Conservation (phyloP, 1,284 basidiomycete species). For the Ustilago shanxiensis region DNA sequence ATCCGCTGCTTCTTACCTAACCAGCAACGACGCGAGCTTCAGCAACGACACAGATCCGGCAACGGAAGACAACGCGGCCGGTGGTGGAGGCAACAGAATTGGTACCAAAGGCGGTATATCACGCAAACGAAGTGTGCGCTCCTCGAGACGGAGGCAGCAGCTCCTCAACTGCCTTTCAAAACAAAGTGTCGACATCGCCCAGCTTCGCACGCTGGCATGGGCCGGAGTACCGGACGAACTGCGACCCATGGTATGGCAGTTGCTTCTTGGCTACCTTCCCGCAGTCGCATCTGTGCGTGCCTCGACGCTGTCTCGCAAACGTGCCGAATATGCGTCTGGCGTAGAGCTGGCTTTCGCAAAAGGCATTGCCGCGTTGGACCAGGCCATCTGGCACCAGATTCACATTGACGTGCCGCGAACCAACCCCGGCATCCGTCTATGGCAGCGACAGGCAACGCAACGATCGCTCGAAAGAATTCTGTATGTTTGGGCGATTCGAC, state of each 20-base stretch:
- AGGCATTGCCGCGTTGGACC: constrained; percentile 70
- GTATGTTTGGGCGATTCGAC: constrained; percentile 69
- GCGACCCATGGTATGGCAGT: constrained; percentile 92
- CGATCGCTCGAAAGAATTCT: constrained; percentile 66
- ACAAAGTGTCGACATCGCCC: constrained; percentile 72
- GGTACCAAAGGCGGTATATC: constrained; percentile 2
- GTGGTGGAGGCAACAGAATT: not conserved
- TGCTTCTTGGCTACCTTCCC: constrained; percentile 88
- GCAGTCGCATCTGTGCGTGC: constrained; percentile 83
- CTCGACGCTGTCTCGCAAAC: constrained; percentile 84
- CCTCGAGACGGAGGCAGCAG: constrained; percentile 52
- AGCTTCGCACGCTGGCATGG: constrained; percentile 93
- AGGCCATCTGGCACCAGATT: constrained; percentile 69
- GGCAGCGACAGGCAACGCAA: constrained; percentile 68
- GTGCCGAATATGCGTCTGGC: constrained; percentile 89
- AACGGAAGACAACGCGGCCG: not conserved
- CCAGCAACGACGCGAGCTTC: constrained; percentile 14
- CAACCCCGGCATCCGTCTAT: constrained; percentile 67
- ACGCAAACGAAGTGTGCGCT: constrained; percentile 51
- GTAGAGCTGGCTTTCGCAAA: constrained; percentile 91
- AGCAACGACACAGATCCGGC: constrained; percentile 4
- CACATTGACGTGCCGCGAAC: constrained; percentile 69
- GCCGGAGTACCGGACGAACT: constrained; percentile 89
- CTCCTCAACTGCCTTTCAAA: constrained; percentile 56
- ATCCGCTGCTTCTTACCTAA: constrained; percentile 15